Percentiles rank a stretch among this genome's conserved stretches.
Conservation (phyloP, 495 filamentous ascomycete species). For the Clavariopsis aquatica region DNA sequence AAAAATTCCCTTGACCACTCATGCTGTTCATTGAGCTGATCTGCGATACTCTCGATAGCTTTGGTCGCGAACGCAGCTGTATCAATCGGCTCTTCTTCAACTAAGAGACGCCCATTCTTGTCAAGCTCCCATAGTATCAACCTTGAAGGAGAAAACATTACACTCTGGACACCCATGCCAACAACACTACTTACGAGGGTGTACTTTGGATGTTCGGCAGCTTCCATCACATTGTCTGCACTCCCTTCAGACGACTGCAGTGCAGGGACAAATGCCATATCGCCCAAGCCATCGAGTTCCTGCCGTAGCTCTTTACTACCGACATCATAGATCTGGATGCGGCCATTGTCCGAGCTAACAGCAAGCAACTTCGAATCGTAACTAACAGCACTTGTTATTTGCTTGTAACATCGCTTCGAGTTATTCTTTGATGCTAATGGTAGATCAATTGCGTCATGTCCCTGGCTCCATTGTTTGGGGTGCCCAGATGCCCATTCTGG, state of each 20-base stretch:
- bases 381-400: constrained; percentile 4
- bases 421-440: not conserved
- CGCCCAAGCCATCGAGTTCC: constrained; percentile 12
- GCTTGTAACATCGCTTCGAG: not conserved
- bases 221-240: not conserved
- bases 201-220: constrained; percentile 1
- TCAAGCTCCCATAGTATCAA: constrained; percentile 29
- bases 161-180: not conserved
- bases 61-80: constrained; percentile 8
- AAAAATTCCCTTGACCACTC: constrained; percentile 25
- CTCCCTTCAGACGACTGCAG: not conserved
- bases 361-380: constrained; percentile 18
- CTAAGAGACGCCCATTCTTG: constrained; percentile 19
- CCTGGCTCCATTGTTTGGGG: constrained; percentile 13
- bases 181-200: constrained; percentile 17
- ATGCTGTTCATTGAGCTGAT: constrained; percentile 12
- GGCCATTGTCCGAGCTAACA: constrained; percentile 2
- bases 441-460: not conserved
- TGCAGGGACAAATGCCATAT: constrained; percentile 7
- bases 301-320: constrained; percentile 9
- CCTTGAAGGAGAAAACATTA: too few relatives aligned
- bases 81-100: constrained; percentile 26
- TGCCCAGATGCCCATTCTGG: constrained; percentile 13
- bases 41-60: constrained; percentile 17
- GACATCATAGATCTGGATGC: constrained; percentile 17